Evolutionary conservation across 169 alveolate species (phyloP), one percentile per base, ranked within the genome.

Genomic region (Cryptosporidium ryanae): DNA sequence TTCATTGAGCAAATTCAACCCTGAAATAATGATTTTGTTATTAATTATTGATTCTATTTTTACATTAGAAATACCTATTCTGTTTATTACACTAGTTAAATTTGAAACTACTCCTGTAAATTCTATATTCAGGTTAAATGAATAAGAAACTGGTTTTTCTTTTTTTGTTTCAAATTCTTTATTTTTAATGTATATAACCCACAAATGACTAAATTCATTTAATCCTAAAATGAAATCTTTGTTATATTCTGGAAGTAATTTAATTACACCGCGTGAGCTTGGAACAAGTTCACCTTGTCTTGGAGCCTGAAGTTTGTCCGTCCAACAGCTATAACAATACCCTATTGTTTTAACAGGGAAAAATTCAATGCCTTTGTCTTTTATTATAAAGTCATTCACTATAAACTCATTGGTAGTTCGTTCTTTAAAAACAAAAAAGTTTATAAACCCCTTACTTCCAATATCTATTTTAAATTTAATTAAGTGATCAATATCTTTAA

Each of bases 31-130:
- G 17, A 93, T 84, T 23, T 92, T 90, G 49, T 91, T 84, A 29
- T 82, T 91, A 50, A 81, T 84, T 82, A 94, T 82, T 66, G 91
- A 91, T 29, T 92, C 91, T 64, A 94, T 52, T 66, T 92, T 91
- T 44, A 92, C 94, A 29, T 91, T 64, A 31, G 94, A 90, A 44
- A 94, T 67, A 2, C 97, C 96, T 68, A 94, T 93, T n/a, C 96
- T 96, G 82, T 93, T 93, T 67, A 82, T 91, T 84, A 96, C 90
- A 66, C 93, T 96, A 2, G 94, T 70, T n/a, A 95, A 65, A 2
- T 96, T 94, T 0, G 96, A 95, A 83, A 91, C 93, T 7, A 93
- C 92, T n/a, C 96, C 96, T 54, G 87, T 82, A 63, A 54, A 31
- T 38, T 54, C 52, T 15, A 63, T 66, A 52, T 52, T 12, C 25